A percentile compares a stretch with the other conserved stretches of the same genome.
Evolutionary conservation across 352 stramenopile genomes (phyloP).

Genomic region (Hyaloperonospora brassicae): DNA sequence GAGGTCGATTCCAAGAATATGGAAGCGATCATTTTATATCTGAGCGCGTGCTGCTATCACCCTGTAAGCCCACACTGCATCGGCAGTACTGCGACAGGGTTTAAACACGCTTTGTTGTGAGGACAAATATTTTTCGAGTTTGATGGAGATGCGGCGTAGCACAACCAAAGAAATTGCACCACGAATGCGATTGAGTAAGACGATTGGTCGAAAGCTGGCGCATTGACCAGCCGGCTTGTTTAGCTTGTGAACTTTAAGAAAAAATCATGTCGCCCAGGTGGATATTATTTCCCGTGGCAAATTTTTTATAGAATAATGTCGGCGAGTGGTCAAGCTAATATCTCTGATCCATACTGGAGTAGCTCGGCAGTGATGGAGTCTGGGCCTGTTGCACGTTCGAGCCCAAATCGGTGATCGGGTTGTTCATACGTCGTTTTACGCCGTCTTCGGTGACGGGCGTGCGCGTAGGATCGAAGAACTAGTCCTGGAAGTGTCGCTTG

Average conservation of each 20-base stretch:
- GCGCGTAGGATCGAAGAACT: too few relatives aligned
- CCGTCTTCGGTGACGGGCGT: too few relatives aligned
- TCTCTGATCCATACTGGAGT: too few relatives aligned
- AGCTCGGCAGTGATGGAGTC: too few relatives aligned
- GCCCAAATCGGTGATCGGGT: too few relatives aligned
- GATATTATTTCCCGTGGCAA: constrained; percentile 3
- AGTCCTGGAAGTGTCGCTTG: too few relatives aligned
- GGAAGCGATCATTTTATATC: constrained; percentile 2
- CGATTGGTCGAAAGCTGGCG: constrained; percentile 6
- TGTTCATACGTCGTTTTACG: too few relatives aligned
- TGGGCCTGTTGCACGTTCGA: too few relatives aligned
- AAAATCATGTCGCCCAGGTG: constrained; percentile 3
- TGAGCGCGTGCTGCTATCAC: constrained; percentile 1
- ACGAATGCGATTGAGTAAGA: constrained; percentile 7
- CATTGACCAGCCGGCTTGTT: constrained; percentile 11
- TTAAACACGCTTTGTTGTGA: neutral
- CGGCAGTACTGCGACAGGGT: constrained; percentile 6
- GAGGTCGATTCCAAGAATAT: constrained; percentile 5
- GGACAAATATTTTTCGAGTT: constrained; percentile 1
- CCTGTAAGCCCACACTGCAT: constrained; percentile 9
- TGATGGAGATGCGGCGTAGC: constrained; percentile 2
- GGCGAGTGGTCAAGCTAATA: too few relatives aligned
- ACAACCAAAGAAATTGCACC: constrained; percentile 9
- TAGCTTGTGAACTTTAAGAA: neutral
- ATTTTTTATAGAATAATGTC: constrained; percentile 1